Evolutionary conservation across 495 filamentous ascomycete genomes (phyloP), one percentile per base, ranked within the genome.

Genomic region (Opeltia flavorubescens): DNA sequence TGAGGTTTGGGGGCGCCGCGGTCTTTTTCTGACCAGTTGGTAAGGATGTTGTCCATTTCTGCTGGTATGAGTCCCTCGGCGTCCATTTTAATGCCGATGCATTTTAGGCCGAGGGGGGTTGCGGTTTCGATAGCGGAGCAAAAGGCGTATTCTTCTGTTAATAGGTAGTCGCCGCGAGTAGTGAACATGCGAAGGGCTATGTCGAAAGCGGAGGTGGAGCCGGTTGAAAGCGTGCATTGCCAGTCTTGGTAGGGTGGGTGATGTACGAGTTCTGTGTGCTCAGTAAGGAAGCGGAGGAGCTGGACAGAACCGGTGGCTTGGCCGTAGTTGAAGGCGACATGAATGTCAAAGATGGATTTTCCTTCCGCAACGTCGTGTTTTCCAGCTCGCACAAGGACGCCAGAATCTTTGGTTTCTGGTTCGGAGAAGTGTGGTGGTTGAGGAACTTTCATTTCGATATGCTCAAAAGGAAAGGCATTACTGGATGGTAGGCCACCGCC

Each of bases 121-220:
- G 83, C 83, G 1, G 87, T 87, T 61, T 95, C 87, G 20, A 91
- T 70, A 9, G 86, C 85, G 3, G 82, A 80, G 1, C 78, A 68
- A 63, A 94, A 96, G 5, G 84, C 85, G 59, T 85, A 94, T 56
- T 89, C 82, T 61, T 96, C 89, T 13, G 79, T 81, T 29, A 96
- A 63, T 33, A 95, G 60, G 45, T 71, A 72, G 52, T 94, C 86
- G 1, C 77, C 75, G 26, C 75, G 68, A 48, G 84, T 73, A 46
- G 75, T 76, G 46, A 96, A 74, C 73, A 94, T 81, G 9, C 89
- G 76, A 24, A 88, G 69, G 1, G 80, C 66, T 52, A 82, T 75
- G 41, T 96, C 89, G 41, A 88, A 71, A 0, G 81, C 77, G 11
- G 72, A 81, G 4, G 89, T 94, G 59, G 72, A 84, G 28, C 89